A percentile compares a stretch with the other conserved stretches of the same genome.
Conservation (phyloP, 495 filamentous ascomycete genomes). For the Glarea lozoyensis region DNA sequence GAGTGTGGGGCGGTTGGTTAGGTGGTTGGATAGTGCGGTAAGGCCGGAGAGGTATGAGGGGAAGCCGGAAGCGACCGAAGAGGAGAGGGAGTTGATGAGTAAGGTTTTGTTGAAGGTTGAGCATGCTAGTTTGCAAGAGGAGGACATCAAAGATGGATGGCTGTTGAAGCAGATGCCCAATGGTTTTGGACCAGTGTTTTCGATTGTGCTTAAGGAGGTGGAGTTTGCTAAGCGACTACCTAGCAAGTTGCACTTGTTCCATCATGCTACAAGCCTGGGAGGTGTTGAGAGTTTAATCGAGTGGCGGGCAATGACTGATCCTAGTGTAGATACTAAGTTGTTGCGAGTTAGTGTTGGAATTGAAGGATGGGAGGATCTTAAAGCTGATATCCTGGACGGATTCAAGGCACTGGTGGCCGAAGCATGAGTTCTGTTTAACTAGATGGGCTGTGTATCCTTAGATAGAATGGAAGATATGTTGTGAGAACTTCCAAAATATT, state of each 20-base stretch:
- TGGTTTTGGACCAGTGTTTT: conserved; percentile 85
- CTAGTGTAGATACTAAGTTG: conserved; percentile 58
- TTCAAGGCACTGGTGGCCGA: conserved; percentile 48
- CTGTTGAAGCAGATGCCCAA: conserved; percentile 82
- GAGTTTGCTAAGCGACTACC: conserved; percentile 59
- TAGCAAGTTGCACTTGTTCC: conserved; percentile 70
- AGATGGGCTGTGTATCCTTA: too few species aligned
- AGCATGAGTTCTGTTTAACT: not conserved
- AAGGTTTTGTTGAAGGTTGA: conserved; percentile 49
- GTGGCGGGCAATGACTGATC: conserved; percentile 80
- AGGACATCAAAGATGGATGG: conserved; percentile 54
- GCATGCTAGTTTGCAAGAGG: conserved; percentile 69
- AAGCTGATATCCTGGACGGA: conserved; percentile 61
- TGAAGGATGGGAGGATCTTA: conserved; percentile 81
- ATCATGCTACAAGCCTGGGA: conserved; percentile 89
- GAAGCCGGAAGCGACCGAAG: not conserved
- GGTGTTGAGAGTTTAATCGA: conserved; percentile 93
- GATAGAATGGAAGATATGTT: too few species aligned
- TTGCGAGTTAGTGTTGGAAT: conserved; percentile 79
- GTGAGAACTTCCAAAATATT: too few species aligned
- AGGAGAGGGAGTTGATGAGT: conserved; percentile 30
- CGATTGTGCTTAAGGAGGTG: conserved; percentile 53
- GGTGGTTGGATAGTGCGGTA: conserved; percentile 53
- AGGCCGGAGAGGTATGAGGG: conserved; percentile 23
- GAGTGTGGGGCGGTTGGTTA: conserved; percentile 58